These are phyloP conservation scores for Nicotiana tomentosiformis DNA, from an alignment of 257 asterid species.

Conservation along the genomic window DNA sequence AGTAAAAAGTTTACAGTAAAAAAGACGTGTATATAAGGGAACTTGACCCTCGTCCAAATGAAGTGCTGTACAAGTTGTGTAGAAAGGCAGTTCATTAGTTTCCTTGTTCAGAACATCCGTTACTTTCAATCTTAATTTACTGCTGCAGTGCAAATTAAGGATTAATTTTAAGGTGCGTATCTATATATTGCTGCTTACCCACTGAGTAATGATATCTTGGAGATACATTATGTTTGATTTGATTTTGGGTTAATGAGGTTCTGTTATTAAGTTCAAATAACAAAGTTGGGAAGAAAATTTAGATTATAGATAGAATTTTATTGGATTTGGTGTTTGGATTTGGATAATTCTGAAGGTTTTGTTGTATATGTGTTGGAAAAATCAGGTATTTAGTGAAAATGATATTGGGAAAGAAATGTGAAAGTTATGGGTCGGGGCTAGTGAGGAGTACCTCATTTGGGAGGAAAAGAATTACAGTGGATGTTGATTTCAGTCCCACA, in stretches of 20 bases:
- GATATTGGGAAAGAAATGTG: slow-evolving; percentile 24
- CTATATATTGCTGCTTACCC: background rate
- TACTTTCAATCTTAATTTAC: slow-evolving; percentile 27
- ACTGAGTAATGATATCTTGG: background rate
- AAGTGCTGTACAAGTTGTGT: slow-evolving; percentile 1
- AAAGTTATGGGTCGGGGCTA: slow-evolving; percentile 35
- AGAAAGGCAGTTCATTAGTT: slow-evolving; percentile 29
- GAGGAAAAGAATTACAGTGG: slow-evolving; percentile 46
- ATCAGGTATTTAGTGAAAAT: slow-evolving; percentile 27
- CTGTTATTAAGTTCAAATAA: background rate
- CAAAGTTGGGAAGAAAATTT: background rate
- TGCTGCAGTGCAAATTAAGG: slow-evolving; percentile 14
- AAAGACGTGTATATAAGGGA: background rate
- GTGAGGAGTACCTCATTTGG: slow-evolving; percentile 62
- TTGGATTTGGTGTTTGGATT: background rate
- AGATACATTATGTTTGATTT: background rate
- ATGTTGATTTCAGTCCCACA: slow-evolving; percentile 8
- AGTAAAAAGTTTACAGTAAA: background rate
- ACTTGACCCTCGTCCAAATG: background rate
- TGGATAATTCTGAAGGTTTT: background rate
- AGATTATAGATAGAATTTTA: background rate
- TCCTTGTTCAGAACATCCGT: slow-evolving; percentile 37
- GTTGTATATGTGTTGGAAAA: background rate
- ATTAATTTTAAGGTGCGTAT: slow-evolving; percentile 10
- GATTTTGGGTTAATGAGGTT: background rate